Evolutionary conservation across 169 alveolate genomes (phyloP), one percentile per base, ranked within the genome.

Genomic region (Toxoplasma gondii): DNA sequence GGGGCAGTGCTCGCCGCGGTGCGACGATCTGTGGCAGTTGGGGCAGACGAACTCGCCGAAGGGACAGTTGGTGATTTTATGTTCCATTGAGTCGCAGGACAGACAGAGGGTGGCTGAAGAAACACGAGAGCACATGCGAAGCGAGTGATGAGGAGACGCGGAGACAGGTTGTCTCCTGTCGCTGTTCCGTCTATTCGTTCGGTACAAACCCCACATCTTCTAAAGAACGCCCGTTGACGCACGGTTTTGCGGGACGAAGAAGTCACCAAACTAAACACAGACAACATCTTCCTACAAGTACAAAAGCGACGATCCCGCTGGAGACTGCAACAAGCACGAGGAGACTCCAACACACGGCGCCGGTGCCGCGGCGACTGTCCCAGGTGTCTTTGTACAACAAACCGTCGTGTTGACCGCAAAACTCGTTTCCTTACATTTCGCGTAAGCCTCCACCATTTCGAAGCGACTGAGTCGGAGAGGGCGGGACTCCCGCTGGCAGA

Each of bases 31-130:
- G 92, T 96, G 97, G 82, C 97, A 96, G 88, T 96, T 96, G 34
- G 97, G 97, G 74, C 97, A 96, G 27, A 96, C 97, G 88, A 96
- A 96, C 45, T 95, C 96, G 86, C 96, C 95, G 87, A 94, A 94
- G 69, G 97, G 97, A 43, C 97, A 96, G 82, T 95, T 93, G 39
- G 97, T 95, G 94, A 96, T 96, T 36, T 95, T 95, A 70, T 96
- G 97, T 69, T 95, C 96, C 93, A 95, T 94, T 29, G 96, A 95
- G 88, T 96, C 97, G 92, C 97, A 96, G 38, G 97, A 95, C 87
- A 96, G 91, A 64, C 97, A 96, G 83, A 96, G 92, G 7, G 94
- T 92, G 27, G 94, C 94, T 92, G 94, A n/a, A 86, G 49, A 39
- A 38, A 78, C 34, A 69, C 16, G 10, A 69, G 43, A 69, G 82